phyloP scores from a whole-genome alignment of 2,329 filamentous ascomycete species.

The Aspergillus glaucus region DNA sequence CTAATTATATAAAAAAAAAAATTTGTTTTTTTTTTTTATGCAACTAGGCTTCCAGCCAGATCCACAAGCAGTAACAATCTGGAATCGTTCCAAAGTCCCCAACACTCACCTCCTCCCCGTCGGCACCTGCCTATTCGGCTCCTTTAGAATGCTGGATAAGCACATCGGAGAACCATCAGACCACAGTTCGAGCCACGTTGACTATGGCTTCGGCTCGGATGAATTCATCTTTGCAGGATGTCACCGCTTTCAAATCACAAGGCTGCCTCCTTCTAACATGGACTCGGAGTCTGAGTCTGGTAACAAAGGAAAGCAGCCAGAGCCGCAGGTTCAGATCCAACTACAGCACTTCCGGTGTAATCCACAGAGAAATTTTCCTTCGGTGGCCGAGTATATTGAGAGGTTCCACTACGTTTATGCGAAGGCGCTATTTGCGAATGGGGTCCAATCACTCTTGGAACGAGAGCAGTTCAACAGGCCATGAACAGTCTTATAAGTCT shows the following conservation, averaged over 20 bases:
- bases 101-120: slow-evolving; percentile 3
- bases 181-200: slow-evolving; percentile 7
- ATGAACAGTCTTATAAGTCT: not conserved
- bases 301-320: not conserved
- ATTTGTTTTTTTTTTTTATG: not conserved
- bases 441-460: slow-evolving; percentile 1
- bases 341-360: slow-evolving; percentile 13
- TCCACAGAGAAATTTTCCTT: slow-evolving; percentile 10
- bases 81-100: slow-evolving; percentile 4
- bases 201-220: slow-evolving; percentile 13
- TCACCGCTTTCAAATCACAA: slow-evolving; percentile 11
- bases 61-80: slow-evolving; percentile 1
- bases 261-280: not conserved
- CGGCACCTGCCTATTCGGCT: slow-evolving; percentile 9
- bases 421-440: slow-evolving; percentile 9
- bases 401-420: slow-evolving; percentile 7
- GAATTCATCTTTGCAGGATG: slow-evolving; percentile 8
- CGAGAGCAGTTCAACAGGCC: not conserved
- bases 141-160: slow-evolving; percentile 10
- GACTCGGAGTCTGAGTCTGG: not conserved
- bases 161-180: slow-evolving; percentile 3
- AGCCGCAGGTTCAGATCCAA: slow-evolving; percentile 5
- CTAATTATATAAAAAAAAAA: too few relatives aligned
- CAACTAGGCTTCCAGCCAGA: not conserved
- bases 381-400: slow-evolving; percentile 2